Percentiles rank a stretch among this genome's conserved stretches.
Conservation (phyloP, 106 monocot species). For the Apostasia shenzhenica region DNA sequence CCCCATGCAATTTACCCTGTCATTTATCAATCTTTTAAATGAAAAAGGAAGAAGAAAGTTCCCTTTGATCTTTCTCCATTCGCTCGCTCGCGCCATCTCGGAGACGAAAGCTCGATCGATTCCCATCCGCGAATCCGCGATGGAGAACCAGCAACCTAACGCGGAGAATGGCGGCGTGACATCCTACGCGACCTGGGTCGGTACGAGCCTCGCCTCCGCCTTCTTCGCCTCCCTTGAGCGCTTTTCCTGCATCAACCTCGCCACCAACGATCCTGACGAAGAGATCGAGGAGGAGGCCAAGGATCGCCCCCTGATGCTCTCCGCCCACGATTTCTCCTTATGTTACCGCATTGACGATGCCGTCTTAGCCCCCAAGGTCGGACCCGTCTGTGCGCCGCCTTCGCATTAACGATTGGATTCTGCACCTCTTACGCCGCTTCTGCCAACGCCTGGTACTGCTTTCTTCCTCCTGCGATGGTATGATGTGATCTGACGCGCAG, state of each 20-base stretch:
- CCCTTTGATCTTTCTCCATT: no score
- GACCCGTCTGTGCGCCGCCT: not conserved
- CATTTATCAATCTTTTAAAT: no score
- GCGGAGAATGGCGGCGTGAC: not conserved
- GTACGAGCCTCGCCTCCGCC: not conserved
- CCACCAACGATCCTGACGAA: slow-evolving; percentile 4
- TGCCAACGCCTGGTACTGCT: no score
- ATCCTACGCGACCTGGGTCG: slow-evolving; percentile 2
- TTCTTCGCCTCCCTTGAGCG: slow-evolving; percentile 9
- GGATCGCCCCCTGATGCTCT: not conserved
- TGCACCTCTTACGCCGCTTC: no score
- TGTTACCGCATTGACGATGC: not conserved
- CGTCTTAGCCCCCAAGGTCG: not conserved
- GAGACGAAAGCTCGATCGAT: not conserved
- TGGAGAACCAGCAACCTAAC: not conserved
- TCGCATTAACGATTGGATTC: not conserved
- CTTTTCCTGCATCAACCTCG: slow-evolving; percentile 7
- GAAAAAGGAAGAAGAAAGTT: no score
- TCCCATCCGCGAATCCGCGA: not conserved
- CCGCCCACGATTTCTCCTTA: not conserved
- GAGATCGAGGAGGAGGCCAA: slow-evolving; percentile 4
- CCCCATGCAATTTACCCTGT: no score
- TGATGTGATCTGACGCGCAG: slow-evolving; percentile 1
- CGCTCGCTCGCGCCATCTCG: not conserved
- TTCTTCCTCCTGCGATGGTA: not conserved